Conservation (phyloP, 2,329 filamentous ascomycete genomes). For the Fusarium torreyae region DNA sequence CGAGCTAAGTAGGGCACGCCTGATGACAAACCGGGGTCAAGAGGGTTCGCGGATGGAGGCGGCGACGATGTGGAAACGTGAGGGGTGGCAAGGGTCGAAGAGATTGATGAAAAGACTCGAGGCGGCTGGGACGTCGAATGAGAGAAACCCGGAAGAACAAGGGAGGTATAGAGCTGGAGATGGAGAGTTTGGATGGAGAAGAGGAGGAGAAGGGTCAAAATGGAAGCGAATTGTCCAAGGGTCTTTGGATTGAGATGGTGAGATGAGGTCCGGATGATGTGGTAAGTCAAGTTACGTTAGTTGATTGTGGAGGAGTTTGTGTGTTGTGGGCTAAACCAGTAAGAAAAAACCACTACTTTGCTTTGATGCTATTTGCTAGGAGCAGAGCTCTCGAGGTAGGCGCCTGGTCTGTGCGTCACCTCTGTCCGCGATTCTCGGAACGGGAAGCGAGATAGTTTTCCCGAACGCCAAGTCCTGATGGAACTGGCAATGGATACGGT, state of each 20-base stretch:
- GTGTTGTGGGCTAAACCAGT: constrained; percentile 19
- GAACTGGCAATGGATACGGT: constrained; percentile 4
- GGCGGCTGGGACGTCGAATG: constrained; percentile 28
- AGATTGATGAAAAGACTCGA: constrained; percentile 25
- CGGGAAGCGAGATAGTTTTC: constrained; percentile 40
- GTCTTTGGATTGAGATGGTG: constrained; percentile 35
- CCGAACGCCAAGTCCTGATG: constrained; percentile 28
- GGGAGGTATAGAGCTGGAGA: constrained; percentile 31
- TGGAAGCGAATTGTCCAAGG: constrained; percentile 22
- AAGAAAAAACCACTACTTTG: constrained; percentile 27
- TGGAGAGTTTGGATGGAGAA: constrained; percentile 26
- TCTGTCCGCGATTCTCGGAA: constrained; percentile 30
- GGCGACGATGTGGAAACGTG: constrained; percentile 42
- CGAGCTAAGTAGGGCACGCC: constrained; percentile 40
- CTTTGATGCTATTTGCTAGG: constrained; percentile 2
- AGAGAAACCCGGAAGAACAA: constrained; percentile 30
- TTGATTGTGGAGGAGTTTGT: constrained; percentile 33
- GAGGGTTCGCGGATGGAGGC: constrained; percentile 43
- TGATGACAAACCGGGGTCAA: constrained; percentile 46
- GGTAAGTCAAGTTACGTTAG: constrained; percentile 37
- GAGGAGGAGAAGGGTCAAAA: constrained; percentile 23
- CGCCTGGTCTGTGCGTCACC: constrained; percentile 36
- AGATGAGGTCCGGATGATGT: constrained; percentile 42
- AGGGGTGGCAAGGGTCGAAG: constrained; percentile 46
- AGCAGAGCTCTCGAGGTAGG: constrained; percentile 19